Evolutionary conservation across 2,329 filamentous ascomycete species (phyloP).

Genomic region (Fusarium sambucinum): DNA sequence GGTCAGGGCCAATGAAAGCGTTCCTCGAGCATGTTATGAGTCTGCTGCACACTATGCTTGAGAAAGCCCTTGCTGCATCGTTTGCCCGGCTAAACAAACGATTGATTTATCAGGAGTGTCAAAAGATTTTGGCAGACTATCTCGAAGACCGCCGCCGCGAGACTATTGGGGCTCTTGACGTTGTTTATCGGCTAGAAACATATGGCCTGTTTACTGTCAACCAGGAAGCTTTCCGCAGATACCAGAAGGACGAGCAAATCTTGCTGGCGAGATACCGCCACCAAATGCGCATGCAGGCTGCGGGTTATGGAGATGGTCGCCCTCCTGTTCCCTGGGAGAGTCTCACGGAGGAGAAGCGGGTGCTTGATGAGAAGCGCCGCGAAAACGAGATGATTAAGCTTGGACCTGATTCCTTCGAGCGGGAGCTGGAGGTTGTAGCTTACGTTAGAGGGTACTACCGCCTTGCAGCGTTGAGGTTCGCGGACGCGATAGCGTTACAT

Average conservation of each 20-base stretch:
- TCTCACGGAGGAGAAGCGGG: constrained; percentile 63
- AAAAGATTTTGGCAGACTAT: constrained; percentile 58
- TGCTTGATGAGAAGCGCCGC: constrained; percentile 58
- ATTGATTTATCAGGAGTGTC: constrained; percentile 63
- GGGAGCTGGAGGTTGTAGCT: constrained; percentile 72
- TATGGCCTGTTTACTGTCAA: constrained; percentile 70
- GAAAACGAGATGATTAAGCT: constrained; percentile 61
- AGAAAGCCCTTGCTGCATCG: constrained; percentile 60
- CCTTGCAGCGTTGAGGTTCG: constrained; percentile 73
- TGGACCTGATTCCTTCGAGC: constrained; percentile 67
- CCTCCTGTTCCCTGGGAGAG: constrained; percentile 57
- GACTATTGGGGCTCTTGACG: constrained; percentile 55
- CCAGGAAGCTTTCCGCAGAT: constrained; percentile 59
- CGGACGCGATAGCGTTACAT: constrained; percentile 65
- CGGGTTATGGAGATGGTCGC: constrained; percentile 48
- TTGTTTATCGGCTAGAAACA: constrained; percentile 66
- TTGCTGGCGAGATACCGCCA: constrained; percentile 63
- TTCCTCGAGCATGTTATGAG: constrained; percentile 63
- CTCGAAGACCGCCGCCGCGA: constrained; percentile 55
- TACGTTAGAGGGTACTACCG: constrained; percentile 77
- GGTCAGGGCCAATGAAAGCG: constrained; percentile 64
- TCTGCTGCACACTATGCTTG: constrained; percentile 62
- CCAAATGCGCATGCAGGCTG: constrained; percentile 61
- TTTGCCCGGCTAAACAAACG: constrained; percentile 61
- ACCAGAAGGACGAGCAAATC: constrained; percentile 60